A percentile compares a stretch with the other conserved stretches of the same genome.
phyloP scores from a whole-genome alignment of 129 eudicot genomes.

The Pseudognaphalium luteoalbum region DNA sequence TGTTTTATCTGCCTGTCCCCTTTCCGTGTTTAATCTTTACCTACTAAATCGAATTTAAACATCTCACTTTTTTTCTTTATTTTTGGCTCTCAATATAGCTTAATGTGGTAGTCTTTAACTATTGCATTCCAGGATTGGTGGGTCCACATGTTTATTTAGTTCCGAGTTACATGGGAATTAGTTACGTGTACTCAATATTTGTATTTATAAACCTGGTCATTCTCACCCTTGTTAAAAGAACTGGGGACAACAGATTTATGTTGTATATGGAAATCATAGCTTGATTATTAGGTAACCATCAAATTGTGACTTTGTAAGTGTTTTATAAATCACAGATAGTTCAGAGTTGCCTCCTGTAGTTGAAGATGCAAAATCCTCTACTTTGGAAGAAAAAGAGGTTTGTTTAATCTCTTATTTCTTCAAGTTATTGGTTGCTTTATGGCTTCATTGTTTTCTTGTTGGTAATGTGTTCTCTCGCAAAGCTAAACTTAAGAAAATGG shows the following conservation, averaged over 20 bases:
- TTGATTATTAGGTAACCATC: not conserved
- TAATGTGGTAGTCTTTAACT: not conserved
- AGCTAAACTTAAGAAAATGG: slow-evolving; percentile 9
- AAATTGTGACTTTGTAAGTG: not conserved
- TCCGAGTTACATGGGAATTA: not conserved
- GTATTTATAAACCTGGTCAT: too few relatives aligned
- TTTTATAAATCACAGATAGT: slow-evolving; percentile 21
- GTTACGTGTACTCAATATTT: too few relatives aligned
- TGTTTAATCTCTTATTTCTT: slow-evolving; percentile 4
- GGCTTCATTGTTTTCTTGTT: slow-evolving; percentile 16
- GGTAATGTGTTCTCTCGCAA: not conserved
- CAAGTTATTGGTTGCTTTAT: not conserved
- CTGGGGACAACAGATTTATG: not conserved
- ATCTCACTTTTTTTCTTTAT: too few relatives aligned
- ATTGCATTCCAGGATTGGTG: not conserved
- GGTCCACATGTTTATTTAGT: not conserved
- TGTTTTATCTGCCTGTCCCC: not conserved
- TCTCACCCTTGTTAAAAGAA: too few relatives aligned
- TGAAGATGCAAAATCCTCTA: slow-evolving; percentile 27
- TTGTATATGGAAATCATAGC: not conserved
- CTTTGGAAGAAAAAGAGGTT: slow-evolving; percentile 38
- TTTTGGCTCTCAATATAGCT: not conserved
- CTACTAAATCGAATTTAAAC: too few relatives aligned
- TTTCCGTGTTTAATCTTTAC: not conserved
- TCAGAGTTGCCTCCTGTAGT: slow-evolving; percentile 13